phyloP scores from a whole-genome alignment of 75 land plant species.

The Adiantum capillusveneris region DNA sequence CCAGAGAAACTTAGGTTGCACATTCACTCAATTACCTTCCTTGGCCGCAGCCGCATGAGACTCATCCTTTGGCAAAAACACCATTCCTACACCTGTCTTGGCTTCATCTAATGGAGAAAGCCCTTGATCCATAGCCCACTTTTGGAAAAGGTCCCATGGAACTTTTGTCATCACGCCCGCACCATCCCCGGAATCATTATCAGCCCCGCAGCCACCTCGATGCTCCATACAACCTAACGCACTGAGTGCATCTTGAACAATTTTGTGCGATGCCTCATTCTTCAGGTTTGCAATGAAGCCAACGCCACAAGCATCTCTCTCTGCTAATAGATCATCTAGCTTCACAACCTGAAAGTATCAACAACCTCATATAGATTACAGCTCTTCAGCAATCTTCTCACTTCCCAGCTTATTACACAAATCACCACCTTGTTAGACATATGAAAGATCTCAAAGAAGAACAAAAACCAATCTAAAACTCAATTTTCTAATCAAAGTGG shows the following conservation, averaged over 20 bases:
- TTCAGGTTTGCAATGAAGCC: constrained; percentile 89
- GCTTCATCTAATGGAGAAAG: constrained; percentile 52
- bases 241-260: constrained; percentile 74
- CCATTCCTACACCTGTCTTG: constrained; percentile 90
- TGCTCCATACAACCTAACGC: constrained; percentile 99
- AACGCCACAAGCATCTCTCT: constrained; percentile 98
- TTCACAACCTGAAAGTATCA: constrained; percentile 47
- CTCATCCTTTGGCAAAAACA: constrained; percentile 82
- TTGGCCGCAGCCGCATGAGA: constrained; percentile 45
- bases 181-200: constrained; percentile 98
- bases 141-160: constrained; percentile 83
- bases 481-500: no score
- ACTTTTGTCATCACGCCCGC: constrained; percentile 89
- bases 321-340: constrained; percentile 74
- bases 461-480: no score
- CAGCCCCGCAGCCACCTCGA: constrained; percentile 97
- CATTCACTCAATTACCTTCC: no score
- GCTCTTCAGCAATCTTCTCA: no score
- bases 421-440: no score
- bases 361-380: no score
- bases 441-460: no score
- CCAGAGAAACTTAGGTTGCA: no score
- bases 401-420: no score
- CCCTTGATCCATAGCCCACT: constrained; percentile 70
- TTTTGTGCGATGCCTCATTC: constrained; percentile 56